Conservation (phyloP, 1,284 basidiomycete species). For the Ceratobasidium sp. region DNA sequence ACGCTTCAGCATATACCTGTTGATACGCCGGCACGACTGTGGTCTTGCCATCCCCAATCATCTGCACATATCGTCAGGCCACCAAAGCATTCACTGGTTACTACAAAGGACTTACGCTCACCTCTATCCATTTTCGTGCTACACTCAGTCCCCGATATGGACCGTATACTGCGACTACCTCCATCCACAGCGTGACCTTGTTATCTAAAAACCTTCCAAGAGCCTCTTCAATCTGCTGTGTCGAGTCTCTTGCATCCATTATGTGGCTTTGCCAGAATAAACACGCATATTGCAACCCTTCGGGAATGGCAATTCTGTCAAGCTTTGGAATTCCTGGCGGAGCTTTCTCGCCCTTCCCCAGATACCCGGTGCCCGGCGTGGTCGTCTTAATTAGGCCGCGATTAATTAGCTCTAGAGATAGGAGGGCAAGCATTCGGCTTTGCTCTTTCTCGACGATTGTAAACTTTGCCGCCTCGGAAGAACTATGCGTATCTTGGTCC, state of each 20-base stretch:
- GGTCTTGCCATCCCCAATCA: background rate
- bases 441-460: background rate
- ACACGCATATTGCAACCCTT: constrained; percentile 12
- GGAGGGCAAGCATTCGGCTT: background rate
- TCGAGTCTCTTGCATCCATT: background rate
- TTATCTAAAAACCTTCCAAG: background rate
- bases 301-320: background rate
- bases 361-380: constrained; percentile 8
- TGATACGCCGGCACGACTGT: background rate
- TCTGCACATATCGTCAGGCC: background rate
- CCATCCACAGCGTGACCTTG: constrained; percentile 11
- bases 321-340: background rate
- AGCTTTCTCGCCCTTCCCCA: background rate
- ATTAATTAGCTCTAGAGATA: constrained; percentile 2
- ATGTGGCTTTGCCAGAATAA: constrained; percentile 12
- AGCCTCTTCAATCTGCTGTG: background rate
- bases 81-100: background rate
- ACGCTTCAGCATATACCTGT: background rate
- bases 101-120: background rate
- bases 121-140: constrained; percentile 2
- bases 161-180: background rate
- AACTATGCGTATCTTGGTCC: background rate
- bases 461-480: background rate
- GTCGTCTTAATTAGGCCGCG: background rate
- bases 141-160: background rate